Evolutionary conservation across 2,329 filamentous ascomycete species (phyloP).

Genomic region (Colletotrichum camelliae): DNA sequence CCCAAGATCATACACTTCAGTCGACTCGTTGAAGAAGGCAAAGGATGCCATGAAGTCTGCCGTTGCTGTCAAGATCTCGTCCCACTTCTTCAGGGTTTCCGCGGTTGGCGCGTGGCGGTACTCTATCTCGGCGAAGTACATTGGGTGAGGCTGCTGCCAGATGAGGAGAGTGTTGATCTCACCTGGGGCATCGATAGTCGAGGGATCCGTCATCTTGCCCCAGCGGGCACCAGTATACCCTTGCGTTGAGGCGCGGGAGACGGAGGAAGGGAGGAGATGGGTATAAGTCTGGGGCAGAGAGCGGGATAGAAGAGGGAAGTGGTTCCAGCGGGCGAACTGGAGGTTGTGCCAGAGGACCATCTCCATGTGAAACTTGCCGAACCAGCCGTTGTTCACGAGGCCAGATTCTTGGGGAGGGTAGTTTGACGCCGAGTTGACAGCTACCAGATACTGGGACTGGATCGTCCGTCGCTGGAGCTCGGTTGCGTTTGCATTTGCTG

Average conservation of each 20-base stretch:
- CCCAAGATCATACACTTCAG: constrained; percentile 54
- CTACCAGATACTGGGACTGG: constrained; percentile 57
- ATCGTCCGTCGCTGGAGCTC: constrained; percentile 59
- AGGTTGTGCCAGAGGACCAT: constrained; percentile 60
- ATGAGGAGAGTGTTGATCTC: constrained; percentile 66
- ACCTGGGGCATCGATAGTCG: constrained; percentile 59
- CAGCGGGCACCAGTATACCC: constrained; percentile 49
- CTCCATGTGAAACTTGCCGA: constrained; percentile 61
- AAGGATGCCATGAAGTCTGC: constrained; percentile 67
- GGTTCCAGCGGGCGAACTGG: constrained; percentile 57
- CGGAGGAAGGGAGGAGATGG: constrained; percentile 46
- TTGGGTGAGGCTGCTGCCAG: constrained; percentile 67
- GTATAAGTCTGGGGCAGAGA: constrained; percentile 51
- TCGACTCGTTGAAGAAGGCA: constrained; percentile 58
- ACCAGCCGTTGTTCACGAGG: constrained; percentile 61
- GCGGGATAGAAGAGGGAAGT: constrained; percentile 48
- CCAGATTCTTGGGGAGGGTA: constrained; percentile 52
- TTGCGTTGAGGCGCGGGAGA: constrained; percentile 40
- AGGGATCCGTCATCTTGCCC: constrained; percentile 50
- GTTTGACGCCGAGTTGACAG: constrained; percentile 55
- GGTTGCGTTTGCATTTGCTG: constrained; percentile 43
- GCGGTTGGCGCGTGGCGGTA: constrained; percentile 50
- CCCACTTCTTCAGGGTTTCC: constrained; percentile 56
- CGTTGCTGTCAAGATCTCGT: constrained; percentile 52
- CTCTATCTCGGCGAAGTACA: constrained; percentile 64